Evolutionary conservation across 2,329 filamentous ascomycete species (phyloP).

Genomic region (Aspergillus persii): DNA sequence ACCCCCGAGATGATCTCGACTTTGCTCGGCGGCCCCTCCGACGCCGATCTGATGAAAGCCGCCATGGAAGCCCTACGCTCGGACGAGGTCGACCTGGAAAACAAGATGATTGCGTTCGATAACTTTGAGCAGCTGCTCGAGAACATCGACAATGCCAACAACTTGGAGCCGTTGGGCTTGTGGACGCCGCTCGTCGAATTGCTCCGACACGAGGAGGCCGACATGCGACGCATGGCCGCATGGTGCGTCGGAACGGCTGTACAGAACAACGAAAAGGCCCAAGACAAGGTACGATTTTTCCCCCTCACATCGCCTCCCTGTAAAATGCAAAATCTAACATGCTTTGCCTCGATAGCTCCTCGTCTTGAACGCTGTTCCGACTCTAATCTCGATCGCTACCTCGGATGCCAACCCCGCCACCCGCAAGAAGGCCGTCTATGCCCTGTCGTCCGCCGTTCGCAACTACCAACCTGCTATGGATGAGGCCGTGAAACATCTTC

Average conservation of each 20-base stretch:
- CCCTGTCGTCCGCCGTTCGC: slow-evolving; percentile 77
- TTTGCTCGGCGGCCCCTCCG: slow-evolving; percentile 78
- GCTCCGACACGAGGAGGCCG: slow-evolving; percentile 65
- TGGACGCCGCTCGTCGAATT: slow-evolving; percentile 79
- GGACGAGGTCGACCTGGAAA: slow-evolving; percentile 65
- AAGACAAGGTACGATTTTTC: slow-evolving; percentile 61
- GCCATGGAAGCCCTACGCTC: slow-evolving; percentile 74
- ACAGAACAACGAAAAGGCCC: slow-evolving; percentile 86
- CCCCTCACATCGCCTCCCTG: too few species aligned
- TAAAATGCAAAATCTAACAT: neutral
- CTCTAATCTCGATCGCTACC: slow-evolving; percentile 64
- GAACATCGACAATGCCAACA: slow-evolving; percentile 94
- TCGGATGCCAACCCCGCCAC: slow-evolving; percentile 62
- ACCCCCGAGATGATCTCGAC: slow-evolving; percentile 69
- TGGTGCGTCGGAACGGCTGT: slow-evolving; percentile 94
- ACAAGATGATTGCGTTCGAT: slow-evolving; percentile 83
- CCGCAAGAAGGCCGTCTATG: slow-evolving; percentile 83
- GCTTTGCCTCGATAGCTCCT: slow-evolving; percentile 45
- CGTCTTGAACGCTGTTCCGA: slow-evolving; percentile 64
- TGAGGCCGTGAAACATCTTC: slow-evolving; percentile 64
- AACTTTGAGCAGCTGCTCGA: slow-evolving; percentile 94
- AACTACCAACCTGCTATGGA: slow-evolving; percentile 81
- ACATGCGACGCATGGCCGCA: slow-evolving; percentile 81
- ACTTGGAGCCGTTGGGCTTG: slow-evolving; percentile 72
- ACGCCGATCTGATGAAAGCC: slow-evolving; percentile 87